Evolutionary conservation across 2,329 filamentous ascomycete species (phyloP), one percentile per base, ranked within the genome.

Genomic region (Verticillium nubilum): DNA sequence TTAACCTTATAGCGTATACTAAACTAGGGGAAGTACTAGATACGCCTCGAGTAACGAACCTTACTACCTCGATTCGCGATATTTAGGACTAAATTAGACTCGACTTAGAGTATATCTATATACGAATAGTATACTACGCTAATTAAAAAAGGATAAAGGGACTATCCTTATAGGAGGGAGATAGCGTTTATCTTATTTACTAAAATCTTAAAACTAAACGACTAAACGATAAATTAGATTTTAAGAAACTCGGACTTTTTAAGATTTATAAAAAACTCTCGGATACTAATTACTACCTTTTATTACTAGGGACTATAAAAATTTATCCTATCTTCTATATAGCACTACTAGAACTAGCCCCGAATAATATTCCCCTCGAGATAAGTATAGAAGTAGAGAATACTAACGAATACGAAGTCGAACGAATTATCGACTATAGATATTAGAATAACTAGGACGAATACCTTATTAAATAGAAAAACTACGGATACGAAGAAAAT

Each of bases 41-140:
- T n/a, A n/a, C n/a, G n/a, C n/a, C n/a, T n/a, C n/a, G n/a, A n/a
- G n/a, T n/a, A n/a, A n/a, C n/a, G n/a, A n/a, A n/a, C n/a, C n/a
- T n/a, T n/a, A n/a, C n/a, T n/a, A n/a, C n/a, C n/a, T n/a, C n/a
- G n/a, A n/a, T n/a, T n/a, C n/a, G n/a, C n/a, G n/a, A n/a, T n/a
- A n/a, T n/a, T n/a, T n/a, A n/a, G n/a, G n/a, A n/a, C n/a, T n/a
- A n/a, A n/a, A n/a, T n/a, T n/a, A n/a, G n/a, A n/a, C n/a, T n/a
- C n/a, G n/a, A n/a, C n/a, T n/a, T n/a, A n/a, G n/a, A n/a, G n/a
- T n/a, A n/a, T n/a, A n/a, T n/a, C n/a, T n/a, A n/a, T n/a, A n/a
- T n/a, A n/a, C n/a, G n/a, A 52, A 54, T 54, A 54, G 29, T 37
- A 58, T 54, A 35, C n/a, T 50, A 57, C 33, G 15, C n/a, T 19